phyloP scores from a whole-genome alignment of 1,284 basidiomycete species.

The Cutaneotrichosporon daszewskae region DNA sequence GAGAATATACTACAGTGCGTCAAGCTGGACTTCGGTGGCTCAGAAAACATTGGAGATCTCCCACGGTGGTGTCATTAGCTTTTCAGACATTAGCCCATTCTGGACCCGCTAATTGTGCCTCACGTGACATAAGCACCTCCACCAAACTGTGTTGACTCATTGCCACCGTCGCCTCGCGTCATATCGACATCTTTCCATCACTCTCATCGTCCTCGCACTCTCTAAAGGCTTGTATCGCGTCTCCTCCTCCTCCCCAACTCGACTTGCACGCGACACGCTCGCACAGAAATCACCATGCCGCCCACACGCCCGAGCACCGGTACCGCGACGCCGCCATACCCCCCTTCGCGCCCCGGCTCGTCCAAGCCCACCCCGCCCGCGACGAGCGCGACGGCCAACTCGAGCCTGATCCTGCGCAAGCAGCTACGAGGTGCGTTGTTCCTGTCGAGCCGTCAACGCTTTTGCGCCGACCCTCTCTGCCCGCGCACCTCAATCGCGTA shows the following conservation, averaged over 20 bases:
- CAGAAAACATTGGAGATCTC: conserved; percentile 1
- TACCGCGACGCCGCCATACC: conserved; percentile 24
- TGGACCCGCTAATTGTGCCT: not conserved
- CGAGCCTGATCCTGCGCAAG: conserved; percentile 62
- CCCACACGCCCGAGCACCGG: conserved; percentile 21
- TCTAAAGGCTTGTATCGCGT: no score
- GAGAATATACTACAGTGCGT: not conserved
- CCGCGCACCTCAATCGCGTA: not conserved
- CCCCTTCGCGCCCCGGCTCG: conserved; percentile 31
- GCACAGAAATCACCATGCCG: conserved; percentile 31
- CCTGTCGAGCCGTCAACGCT: no score
- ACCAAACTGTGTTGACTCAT: not conserved
- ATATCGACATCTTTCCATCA: no score
- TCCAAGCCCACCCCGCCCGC: conserved; percentile 33
- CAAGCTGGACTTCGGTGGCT: not conserved
- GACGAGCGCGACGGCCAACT: conserved; percentile 30
- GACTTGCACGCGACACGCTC: no score
- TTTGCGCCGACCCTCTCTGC: no score
- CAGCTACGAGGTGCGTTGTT: conserved; percentile 58
- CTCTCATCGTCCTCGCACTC: no score
- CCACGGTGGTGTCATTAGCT: not conserved
- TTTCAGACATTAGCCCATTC: not conserved
- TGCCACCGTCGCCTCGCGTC: no score
- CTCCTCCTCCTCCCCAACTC: not conserved
- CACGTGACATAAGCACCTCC: not conserved